Percentiles rank a stretch among this genome's conserved stretches.
phyloP scores from a whole-genome alignment of 805 yeast species.

The Ogataea degrootiae region DNA sequence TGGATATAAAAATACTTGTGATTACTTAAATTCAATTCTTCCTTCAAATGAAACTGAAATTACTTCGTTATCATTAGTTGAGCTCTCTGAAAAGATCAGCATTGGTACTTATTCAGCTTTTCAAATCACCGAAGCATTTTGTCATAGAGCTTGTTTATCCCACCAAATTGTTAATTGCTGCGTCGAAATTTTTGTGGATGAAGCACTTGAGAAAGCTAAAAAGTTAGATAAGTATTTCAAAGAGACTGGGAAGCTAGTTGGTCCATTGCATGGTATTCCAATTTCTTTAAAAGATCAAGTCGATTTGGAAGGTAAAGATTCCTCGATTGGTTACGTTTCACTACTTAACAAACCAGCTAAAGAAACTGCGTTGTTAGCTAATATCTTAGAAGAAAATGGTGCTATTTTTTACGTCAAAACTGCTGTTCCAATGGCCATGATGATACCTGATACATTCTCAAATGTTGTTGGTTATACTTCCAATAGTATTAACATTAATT shows the following conservation, averaged over 20 bases:
- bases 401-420: slow-evolving; percentile 49
- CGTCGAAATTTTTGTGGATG: slow-evolving; percentile 41
- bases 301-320: slow-evolving; percentile 44
- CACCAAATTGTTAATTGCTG: slow-evolving; percentile 49
- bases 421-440: slow-evolving; percentile 31
- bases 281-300: slow-evolving; percentile 59
- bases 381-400: slow-evolving; percentile 44
- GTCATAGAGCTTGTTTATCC: slow-evolving; percentile 43
- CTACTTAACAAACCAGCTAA: slow-evolving; percentile 36
- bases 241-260: slow-evolving; percentile 43
- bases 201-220: slow-evolving; percentile 43
- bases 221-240: slow-evolving; percentile 47
- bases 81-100: slow-evolving; percentile 32
- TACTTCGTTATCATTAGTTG: slow-evolving; percentile 35
- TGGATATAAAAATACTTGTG: slow-evolving; percentile 39
- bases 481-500: slow-evolving; percentile 29
- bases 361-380: slow-evolving; percentile 37
- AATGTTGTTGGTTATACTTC: slow-evolving; percentile 29
- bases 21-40: slow-evolving; percentile 30
- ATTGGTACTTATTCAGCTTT: slow-evolving; percentile 36
- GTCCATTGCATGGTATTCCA: slow-evolving; percentile 63
- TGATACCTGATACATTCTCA: slow-evolving; percentile 32
- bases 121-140: slow-evolving; percentile 42
- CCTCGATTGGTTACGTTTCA: slow-evolving; percentile 47
- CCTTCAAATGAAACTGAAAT: slow-evolving; percentile 34